phyloP scores from a whole-genome alignment of 495 filamentous ascomycete species.

The Hypoxylon rickii region DNA sequence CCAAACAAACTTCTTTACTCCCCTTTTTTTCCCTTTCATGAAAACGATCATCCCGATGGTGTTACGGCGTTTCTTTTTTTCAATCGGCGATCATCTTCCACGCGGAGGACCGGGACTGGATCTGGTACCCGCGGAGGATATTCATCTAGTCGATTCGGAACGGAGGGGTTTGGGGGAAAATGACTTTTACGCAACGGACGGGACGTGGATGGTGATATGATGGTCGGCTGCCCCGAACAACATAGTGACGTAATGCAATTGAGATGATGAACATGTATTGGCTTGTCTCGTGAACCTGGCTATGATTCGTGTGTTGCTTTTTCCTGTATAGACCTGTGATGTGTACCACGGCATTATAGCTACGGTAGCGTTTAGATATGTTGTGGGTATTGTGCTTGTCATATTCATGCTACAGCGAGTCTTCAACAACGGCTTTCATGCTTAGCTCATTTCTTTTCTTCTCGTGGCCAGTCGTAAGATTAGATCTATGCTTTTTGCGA shows the following conservation, averaged over 20 bases:
- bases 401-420: no score
- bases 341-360: no score
- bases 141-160: not conserved
- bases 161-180: slow-evolving; percentile 17
- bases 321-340: no score
- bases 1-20: no score
- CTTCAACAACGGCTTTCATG: no score
- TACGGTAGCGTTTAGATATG: no score
- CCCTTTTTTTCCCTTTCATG: slow-evolving; percentile 10
- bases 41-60: slow-evolving; percentile 12
- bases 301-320: no score
- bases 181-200: slow-evolving; percentile 27
- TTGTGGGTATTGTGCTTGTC: no score
- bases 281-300: not conserved
- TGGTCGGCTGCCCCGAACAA: not conserved
- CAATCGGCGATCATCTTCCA: not conserved
- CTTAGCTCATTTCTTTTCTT: no score
- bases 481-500: no score
- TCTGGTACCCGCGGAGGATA: slow-evolving; percentile 3
- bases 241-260: slow-evolving; percentile 7
- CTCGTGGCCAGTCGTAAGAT: no score
- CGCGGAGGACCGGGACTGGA: not conserved
- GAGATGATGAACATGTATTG: slow-evolving; percentile 10
- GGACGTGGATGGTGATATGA: slow-evolving; percentile 14
- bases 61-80: slow-evolving; percentile 12